Evolutionary conservation across 140 eudicot genomes (phyloP).

Genomic region (Cichorium intybus): DNA sequence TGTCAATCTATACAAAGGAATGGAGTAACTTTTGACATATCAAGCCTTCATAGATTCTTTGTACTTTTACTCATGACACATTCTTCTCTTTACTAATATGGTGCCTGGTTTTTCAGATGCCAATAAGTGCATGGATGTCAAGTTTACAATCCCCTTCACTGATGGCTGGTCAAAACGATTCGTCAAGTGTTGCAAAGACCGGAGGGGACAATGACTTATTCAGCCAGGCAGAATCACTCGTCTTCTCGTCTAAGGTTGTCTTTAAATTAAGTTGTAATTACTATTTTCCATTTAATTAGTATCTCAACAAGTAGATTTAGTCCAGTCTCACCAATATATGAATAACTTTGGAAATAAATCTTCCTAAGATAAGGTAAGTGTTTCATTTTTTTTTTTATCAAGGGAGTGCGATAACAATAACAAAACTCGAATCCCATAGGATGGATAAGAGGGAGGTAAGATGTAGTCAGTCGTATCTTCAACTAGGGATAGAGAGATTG

Average conservation of each 20-base stretch:
- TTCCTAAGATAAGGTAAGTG: too few relatives aligned
- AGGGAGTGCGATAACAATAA: too few relatives aligned
- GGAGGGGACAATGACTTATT: background rate
- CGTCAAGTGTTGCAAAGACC: background rate
- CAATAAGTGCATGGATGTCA: background rate
- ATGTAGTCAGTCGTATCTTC: too few relatives aligned
- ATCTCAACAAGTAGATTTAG: background rate
- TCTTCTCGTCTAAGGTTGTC: background rate
- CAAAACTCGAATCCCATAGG: too few relatives aligned
- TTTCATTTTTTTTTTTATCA: too few relatives aligned
- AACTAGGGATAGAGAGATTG: too few relatives aligned
- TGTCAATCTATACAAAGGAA: background rate
- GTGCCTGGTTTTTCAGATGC: background rate
- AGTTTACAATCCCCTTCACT: background rate
- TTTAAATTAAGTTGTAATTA: background rate
- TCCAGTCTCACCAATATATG: too few relatives aligned
- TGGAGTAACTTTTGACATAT: background rate
- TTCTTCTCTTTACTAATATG: background rate
- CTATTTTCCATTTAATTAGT: background rate
- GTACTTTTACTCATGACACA: background rate
- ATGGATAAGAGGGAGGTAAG: too few relatives aligned
- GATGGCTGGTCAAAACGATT: background rate
- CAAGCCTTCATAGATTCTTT: background rate
- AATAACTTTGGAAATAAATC: too few relatives aligned
- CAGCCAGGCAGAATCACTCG: background rate